Conservation (phyloP, 129 eudicot genomes). For the Cynara cardunculus region DNA sequence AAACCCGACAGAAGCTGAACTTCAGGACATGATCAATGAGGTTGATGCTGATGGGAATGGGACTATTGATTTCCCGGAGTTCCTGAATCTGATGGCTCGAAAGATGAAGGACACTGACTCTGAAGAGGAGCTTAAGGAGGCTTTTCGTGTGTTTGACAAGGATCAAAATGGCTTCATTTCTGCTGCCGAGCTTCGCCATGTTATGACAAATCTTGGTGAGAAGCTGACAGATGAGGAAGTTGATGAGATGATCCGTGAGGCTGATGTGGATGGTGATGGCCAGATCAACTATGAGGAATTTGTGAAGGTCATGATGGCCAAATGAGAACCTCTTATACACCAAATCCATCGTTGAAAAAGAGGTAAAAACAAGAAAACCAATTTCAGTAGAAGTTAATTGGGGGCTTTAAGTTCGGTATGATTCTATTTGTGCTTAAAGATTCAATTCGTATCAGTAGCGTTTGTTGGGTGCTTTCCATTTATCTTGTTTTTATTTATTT, state of each 20-base stretch:
- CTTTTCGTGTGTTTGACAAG: conserved; percentile 49
- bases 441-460: conserved; percentile 8
- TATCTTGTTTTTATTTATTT: conserved; percentile 32
- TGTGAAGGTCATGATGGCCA: conserved; percentile 65
- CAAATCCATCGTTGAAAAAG: conserved; percentile 13
- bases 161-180: conserved; percentile 60
- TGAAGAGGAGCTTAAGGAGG: conserved; percentile 51
- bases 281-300: conserved; percentile 69
- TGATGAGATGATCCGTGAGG: conserved; percentile 71
- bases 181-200: conserved; percentile 63
- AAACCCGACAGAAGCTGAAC: conserved; percentile 44
- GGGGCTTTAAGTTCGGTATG: conserved; percentile 39
- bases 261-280: conserved; percentile 61
- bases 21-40: conserved; percentile 46
- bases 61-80: conserved; percentile 45
- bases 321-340: conserved; percentile 31
- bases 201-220: conserved; percentile 67
- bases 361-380: neutral
- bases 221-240: conserved; percentile 61
- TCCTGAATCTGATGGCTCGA: conserved; percentile 41
- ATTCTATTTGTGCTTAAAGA: conserved; percentile 27
- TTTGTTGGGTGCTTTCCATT: conserved; percentile 16
- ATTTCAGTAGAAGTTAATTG: conserved; percentile 1
- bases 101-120: conserved; percentile 54
- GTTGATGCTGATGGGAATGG: conserved; percentile 53